These are phyloP conservation scores for Geosmithia morbida DNA, from an alignment of 2,329 filamentous ascomycete species.

Conservation along the genomic window DNA sequence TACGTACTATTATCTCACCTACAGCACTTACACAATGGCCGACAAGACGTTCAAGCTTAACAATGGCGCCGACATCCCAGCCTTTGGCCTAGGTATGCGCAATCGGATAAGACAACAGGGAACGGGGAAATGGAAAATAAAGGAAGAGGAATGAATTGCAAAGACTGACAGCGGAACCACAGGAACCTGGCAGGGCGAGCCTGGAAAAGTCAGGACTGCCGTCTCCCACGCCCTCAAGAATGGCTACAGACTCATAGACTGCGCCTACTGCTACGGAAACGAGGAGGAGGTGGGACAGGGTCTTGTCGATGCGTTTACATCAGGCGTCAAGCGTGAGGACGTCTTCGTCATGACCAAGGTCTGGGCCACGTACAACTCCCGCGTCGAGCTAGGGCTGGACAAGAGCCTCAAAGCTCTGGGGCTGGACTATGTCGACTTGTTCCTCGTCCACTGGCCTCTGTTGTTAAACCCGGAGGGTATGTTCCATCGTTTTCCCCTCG, in stretches of 20 bases:
- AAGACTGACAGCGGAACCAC: not conserved
- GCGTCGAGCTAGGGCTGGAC: conserved; percentile 54
- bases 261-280: conserved; percentile 66
- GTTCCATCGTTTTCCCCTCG: conserved; percentile 1
- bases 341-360: conserved; percentile 78
- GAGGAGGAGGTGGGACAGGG: conserved; percentile 73
- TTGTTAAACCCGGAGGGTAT: conserved; percentile 64
- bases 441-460: conserved; percentile 72
- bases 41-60: conserved; percentile 48
- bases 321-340: conserved; percentile 61
- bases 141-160: not conserved
- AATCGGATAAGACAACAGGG: not conserved
- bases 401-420: conserved; percentile 61
- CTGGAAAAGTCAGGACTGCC: conserved; percentile 42
- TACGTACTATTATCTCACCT: not conserved
- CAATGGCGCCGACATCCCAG: conserved; percentile 47
- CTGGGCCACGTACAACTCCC: conserved; percentile 66
- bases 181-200: conserved; percentile 52
- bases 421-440: conserved; percentile 70
- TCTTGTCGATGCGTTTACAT: conserved; percentile 55
- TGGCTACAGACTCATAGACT: conserved; percentile 51
- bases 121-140: not conserved
- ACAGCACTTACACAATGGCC: conserved; percentile 24
- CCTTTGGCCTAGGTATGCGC: conserved; percentile 44
- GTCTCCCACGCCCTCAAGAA: conserved; percentile 42